These are phyloP conservation scores for Scutellaria barbata DNA, from an alignment of 257 asterid species.

Conservation along the genomic window DNA sequence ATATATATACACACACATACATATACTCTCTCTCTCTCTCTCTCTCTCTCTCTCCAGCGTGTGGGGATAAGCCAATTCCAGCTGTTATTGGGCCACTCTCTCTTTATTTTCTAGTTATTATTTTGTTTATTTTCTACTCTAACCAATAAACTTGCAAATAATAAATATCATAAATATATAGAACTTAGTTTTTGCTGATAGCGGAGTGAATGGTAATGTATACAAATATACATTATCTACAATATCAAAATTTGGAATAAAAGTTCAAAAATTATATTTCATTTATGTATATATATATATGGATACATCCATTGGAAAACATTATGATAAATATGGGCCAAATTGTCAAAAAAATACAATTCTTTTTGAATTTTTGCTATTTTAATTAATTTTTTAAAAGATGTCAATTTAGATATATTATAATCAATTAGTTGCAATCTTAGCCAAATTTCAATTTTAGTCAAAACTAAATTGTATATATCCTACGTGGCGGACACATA, in stretches of 20 bases:
- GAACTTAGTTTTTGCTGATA: background rate
- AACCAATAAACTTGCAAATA: constrained; percentile 4
- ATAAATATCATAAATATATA: background rate
- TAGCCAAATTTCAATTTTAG: too few relatives aligned
- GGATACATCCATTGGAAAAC: background rate
- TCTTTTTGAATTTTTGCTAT: too few relatives aligned
- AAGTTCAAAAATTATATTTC: background rate
- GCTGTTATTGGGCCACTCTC: constrained; percentile 48
- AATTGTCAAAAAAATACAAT: too few relatives aligned
- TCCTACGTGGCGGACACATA: too few relatives aligned
- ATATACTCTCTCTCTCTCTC: background rate
- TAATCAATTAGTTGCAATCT: too few relatives aligned
- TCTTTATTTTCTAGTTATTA: background rate
- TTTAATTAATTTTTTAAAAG: too few relatives aligned
- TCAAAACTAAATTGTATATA: too few relatives aligned
- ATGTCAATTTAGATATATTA: too few relatives aligned
- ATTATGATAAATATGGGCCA: background rate
- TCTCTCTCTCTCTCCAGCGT: background rate
- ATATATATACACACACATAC: background rate
- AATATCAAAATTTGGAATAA: background rate
- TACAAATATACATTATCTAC: constrained; percentile 8
- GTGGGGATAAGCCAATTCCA: constrained; percentile 46
- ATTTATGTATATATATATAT: background rate
- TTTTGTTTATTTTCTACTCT: constrained; percentile 7
- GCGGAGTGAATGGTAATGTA: background rate